Conservation (phyloP, 345 rosid species). For the Gossypium bickii region DNA sequence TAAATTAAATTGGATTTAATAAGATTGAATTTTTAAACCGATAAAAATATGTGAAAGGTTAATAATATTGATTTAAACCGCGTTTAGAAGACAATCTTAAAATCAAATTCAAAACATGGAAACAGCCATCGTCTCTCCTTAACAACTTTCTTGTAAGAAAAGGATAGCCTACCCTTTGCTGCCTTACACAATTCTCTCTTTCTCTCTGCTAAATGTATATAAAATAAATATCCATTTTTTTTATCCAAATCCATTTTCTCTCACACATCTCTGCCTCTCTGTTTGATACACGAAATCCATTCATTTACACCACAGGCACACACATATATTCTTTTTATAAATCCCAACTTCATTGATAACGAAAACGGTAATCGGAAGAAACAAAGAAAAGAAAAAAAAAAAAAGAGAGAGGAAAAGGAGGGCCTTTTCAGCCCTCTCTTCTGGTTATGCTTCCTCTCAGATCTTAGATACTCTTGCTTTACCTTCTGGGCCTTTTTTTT, state of each 20-base stretch:
- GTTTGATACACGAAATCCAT: constrained; percentile 27
- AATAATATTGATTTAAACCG: not conserved
- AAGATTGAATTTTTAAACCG: not conserved
- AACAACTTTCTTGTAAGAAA: not conserved
- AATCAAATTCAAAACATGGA: not conserved
- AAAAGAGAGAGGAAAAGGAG: constrained; percentile 36
- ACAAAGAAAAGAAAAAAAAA: constrained; percentile 11
- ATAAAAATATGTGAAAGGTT: not conserved
- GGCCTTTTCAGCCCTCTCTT: constrained; percentile 51
- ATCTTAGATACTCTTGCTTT: constrained; percentile 33
- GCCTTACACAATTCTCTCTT: not conserved
- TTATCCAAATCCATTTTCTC: constrained; percentile 17
- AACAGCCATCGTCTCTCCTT: not conserved
- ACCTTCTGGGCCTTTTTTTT: constrained; percentile 34
- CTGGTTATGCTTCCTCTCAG: constrained; percentile 40
- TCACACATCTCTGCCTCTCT: constrained; percentile 15
- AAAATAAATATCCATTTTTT: not conserved
- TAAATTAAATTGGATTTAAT: not conserved
- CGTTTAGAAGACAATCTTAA: not conserved
- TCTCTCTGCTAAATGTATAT: constrained; percentile 8
- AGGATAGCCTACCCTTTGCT: not conserved
- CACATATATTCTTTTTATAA: not conserved
- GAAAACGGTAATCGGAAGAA: constrained; percentile 16
- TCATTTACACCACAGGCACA: constrained; percentile 1
- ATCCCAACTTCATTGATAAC: constrained; percentile 13